Evolutionary conservation across 1,139 yeast genomes (phyloP), one percentile per base, ranked within the genome.

Genomic region (Kurtzmaniella quercitrusa): DNA sequence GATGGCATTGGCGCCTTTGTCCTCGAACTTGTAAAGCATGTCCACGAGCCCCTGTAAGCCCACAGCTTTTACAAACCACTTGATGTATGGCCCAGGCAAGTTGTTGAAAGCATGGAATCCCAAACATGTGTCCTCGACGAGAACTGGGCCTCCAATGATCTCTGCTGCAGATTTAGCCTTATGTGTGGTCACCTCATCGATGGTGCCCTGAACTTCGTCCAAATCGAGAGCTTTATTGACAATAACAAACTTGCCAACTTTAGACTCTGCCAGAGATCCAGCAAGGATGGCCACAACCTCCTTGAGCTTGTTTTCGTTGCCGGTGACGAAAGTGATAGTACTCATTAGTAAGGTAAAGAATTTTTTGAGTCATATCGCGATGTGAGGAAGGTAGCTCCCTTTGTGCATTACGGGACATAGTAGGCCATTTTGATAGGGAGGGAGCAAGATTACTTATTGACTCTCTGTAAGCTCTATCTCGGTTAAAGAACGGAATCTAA

Each of bases 111-210:
- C 96, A 45, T 75, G 76, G 62, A 86, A 94, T 9, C 85, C 89
- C 41, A 94, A 75, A 44, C 96, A 91, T 0, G 98, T 94, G 58
- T 94, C 99, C 60, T 94, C 99, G 2, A 91, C 96, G 44, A 94
- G 72, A 1, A 89, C 97, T 0, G 98, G 94, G 0, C 90, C 91
- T 4, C 58, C 57, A 14, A 72, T 45, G 24, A 73, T 55, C 12
- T 65, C 60, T 2, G 95, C 93, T 1, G 98, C 99, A 34, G 81
- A 70, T 51, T 70, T 65, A 44, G 95, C 91, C 63, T 94, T 94
- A 57, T 83, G 88, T 41, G 70, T 75, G 0, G 96, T 86, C 31
- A 94, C 93, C 46, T 86, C 85, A 41, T 84, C 85, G 42, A 90
- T 77, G 16, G 93, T 68, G 27, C 97, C 98, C 68, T 94, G 99